phyloP scores from a whole-genome alignment of 208 protist genomes.

The Lotmaria passim region DNA sequence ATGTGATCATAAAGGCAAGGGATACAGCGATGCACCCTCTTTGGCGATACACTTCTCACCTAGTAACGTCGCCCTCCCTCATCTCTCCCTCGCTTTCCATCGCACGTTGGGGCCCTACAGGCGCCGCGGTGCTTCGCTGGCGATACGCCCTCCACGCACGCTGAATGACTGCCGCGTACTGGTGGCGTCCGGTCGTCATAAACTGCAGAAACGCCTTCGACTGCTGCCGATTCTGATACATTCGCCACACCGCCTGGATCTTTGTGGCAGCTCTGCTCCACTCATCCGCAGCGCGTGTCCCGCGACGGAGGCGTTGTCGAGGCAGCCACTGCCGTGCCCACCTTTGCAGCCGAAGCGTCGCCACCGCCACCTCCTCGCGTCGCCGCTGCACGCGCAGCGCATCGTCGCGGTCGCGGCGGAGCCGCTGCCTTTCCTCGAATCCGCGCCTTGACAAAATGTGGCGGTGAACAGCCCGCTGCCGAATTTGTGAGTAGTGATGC shows the following conservation, averaged over 20 bases:
- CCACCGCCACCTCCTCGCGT: constrained; percentile 61
- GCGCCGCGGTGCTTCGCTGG: constrained; percentile 17
- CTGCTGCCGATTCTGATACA: constrained; percentile 24
- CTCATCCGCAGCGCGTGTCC: constrained; percentile 10
- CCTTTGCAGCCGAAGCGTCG: constrained; percentile 53
- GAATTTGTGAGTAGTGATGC: constrained; percentile 15
- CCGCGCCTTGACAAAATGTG: constrained; percentile 49
- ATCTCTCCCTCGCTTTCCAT: no score
- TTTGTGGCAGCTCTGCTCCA: constrained; percentile 46
- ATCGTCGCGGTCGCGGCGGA: constrained; percentile 34
- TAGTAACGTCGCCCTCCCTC: no score
- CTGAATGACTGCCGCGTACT: constrained; percentile 53
- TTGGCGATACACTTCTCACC: no score
- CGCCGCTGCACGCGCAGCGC: constrained; percentile 35
- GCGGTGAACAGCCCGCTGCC: constrained; percentile 43
- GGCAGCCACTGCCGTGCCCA: constrained; percentile 47
- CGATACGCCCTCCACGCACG: constrained; percentile 51
- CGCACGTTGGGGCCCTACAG: neutral
- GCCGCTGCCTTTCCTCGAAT: constrained; percentile 11
- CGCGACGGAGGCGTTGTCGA: constrained; percentile 6
- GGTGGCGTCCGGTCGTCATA: constrained; percentile 58
- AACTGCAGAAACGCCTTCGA: constrained; percentile 44
- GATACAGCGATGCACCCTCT: no score
- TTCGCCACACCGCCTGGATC: constrained; percentile 74
- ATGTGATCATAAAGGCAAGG: no score